A percentile compares a stretch with the other conserved stretches of the same genome.
Evolutionary conservation across 176 grass and related monocot genomes (phyloP).

Genomic region (Juncus inflexus): DNA sequence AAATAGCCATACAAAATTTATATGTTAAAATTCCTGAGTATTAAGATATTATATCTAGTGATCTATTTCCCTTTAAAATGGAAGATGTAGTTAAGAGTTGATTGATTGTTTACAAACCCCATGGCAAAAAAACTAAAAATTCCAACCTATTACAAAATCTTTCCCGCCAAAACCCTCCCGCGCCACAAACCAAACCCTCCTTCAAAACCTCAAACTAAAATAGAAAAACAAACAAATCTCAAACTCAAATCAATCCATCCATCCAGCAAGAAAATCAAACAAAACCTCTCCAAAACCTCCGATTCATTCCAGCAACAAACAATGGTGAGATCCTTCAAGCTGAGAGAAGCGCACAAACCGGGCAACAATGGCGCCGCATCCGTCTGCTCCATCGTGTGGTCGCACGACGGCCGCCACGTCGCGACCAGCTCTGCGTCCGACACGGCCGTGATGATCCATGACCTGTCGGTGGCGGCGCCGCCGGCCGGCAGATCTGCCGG

Average conservation of each 20-base stretch:
- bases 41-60: no score
- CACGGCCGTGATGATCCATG: slow-evolving; percentile 58
- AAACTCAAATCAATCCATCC: slow-evolving; percentile 22
- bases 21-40: no score
- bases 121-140: neutral
- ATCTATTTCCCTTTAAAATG: no score
- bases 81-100: no score
- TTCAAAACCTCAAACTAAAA: neutral
- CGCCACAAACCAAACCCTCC: neutral
- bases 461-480: slow-evolving; percentile 30
- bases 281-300: neutral
- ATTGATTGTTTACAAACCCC: neutral
- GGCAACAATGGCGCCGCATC: slow-evolving; percentile 25
- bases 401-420: slow-evolving; percentile 41
- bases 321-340: slow-evolving; percentile 75
- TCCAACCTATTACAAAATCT: neutral
- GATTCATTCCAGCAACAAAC: slow-evolving; percentile 14
- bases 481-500: slow-evolving; percentile 2
- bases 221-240: slow-evolving; percentile 2
- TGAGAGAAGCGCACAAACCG: slow-evolving; percentile 74
- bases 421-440: slow-evolving; percentile 67
- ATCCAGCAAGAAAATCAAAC: neutral
- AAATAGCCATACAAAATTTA: no score
- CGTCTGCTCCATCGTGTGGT: slow-evolving; percentile 66
- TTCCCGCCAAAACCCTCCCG: no score